Conservation (phyloP, 805 yeast genomes). For the Candida succiphila region DNA sequence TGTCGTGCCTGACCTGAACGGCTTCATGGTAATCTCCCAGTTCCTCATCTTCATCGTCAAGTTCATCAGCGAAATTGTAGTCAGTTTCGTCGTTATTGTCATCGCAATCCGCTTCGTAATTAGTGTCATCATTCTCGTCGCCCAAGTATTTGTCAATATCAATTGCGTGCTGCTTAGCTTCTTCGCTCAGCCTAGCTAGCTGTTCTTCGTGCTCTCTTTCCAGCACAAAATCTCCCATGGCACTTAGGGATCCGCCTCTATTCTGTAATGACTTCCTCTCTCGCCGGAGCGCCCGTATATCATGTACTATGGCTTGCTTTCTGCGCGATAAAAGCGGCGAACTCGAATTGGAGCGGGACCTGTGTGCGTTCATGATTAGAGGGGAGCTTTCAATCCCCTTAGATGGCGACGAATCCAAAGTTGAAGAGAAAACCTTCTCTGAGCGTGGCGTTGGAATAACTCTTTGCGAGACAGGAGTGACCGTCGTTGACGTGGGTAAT, state of each 20-base stretch:
- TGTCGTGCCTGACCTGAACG: too few species aligned
- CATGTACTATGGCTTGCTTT: not conserved
- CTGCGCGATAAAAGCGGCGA: not conserved
- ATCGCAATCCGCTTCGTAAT: constrained; percentile 19
- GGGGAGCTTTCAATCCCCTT: not conserved
- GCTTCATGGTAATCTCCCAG: not conserved
- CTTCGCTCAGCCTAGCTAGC: constrained; percentile 5
- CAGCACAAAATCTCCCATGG: constrained; percentile 17
- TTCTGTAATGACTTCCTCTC: not conserved
- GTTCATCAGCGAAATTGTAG: not conserved
- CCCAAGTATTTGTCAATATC: constrained; percentile 10
- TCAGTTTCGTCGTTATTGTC: constrained; percentile 5
- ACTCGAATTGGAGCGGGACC: too few species aligned
- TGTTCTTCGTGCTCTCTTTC: constrained; percentile 12
- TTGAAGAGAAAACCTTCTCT: too few species aligned
- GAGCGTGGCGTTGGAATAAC: too few species aligned
- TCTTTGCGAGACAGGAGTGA: not conserved
- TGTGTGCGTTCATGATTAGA: too few species aligned
- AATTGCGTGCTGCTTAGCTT: constrained; percentile 11
- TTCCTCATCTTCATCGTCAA: not conserved
- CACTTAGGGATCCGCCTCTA: constrained; percentile 11
- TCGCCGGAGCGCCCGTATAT: not conserved
- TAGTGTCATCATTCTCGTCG: constrained; percentile 7
- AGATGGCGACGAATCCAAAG: too few species aligned
- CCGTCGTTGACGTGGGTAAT: not conserved